Conservation (phyloP, 2,329 filamentous ascomycete species). For the Phoma herbarum region DNA sequence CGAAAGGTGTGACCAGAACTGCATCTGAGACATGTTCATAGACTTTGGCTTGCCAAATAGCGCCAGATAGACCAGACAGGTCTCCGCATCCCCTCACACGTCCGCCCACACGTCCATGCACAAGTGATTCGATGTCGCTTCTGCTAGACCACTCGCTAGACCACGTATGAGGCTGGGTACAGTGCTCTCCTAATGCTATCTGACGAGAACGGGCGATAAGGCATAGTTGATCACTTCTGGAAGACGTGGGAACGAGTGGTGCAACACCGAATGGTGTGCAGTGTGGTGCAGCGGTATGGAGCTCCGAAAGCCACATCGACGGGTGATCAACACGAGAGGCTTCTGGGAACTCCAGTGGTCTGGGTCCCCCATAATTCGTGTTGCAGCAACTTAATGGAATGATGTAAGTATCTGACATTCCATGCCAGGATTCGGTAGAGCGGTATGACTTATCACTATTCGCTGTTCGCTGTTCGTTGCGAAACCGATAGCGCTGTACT, state of each 20-base stretch:
- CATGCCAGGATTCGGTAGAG: conserved; percentile 32
- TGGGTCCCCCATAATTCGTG: conserved; percentile 31
- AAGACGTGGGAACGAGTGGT: conserved; percentile 30
- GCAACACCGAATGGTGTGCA: conserved; percentile 26
- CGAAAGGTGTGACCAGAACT: conserved; percentile 11
- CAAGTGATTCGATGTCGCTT: conserved; percentile 3
- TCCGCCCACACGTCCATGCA: conserved; percentile 5
- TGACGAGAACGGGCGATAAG: conserved; percentile 4
- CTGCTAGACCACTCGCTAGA: conserved; percentile 26
- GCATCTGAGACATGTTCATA: conserved; percentile 35
- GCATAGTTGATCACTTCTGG: conserved; percentile 36
- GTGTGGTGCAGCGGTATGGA: conserved; percentile 32
- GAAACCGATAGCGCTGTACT: conserved; percentile 37
- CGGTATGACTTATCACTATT: conserved; percentile 25
- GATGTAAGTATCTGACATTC: conserved; percentile 24
- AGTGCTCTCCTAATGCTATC: conserved; percentile 3
- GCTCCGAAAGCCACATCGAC: conserved; percentile 46
- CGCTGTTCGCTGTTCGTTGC: conserved; percentile 32
- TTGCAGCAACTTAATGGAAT: conserved; percentile 18
- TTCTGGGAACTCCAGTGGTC: conserved; percentile 40
- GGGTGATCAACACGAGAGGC: conserved; percentile 47
- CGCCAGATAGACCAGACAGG: background rate
- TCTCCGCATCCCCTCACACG: conserved; percentile 8
- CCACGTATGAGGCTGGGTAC: conserved; percentile 21
- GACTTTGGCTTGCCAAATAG: background rate